These are phyloP conservation scores for Saccharum hybrid DNA, from an alignment of 202 grass and related monocot species.

Conservation along the genomic window DNA sequence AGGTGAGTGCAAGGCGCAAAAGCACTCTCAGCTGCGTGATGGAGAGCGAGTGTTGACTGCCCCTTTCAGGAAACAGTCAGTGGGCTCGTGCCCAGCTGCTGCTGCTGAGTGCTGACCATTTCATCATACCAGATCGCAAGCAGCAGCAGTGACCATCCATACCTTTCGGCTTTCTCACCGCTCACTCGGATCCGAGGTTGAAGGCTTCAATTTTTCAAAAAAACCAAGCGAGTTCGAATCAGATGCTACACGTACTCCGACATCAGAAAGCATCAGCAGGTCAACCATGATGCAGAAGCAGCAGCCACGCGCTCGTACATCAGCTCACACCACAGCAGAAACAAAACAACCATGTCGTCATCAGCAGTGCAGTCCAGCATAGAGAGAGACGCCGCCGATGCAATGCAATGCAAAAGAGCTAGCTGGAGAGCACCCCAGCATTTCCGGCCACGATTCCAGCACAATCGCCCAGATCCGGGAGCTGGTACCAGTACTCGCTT, in stretches of 20 bases:
- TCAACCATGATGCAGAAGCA: constrained; percentile 27
- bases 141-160: no score
- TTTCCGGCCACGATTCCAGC: neutral
- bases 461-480: constrained; percentile 24
- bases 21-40: neutral
- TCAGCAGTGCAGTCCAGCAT: neutral
- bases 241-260: neutral
- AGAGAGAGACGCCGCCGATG: neutral
- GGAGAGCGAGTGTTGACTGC: neutral
- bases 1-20: neutral
- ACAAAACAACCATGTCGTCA: constrained; percentile 9
- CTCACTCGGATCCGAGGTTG: neutral
- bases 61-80: constrained; percentile 20
- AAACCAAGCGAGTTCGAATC: neutral
- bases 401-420: neutral
- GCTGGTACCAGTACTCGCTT: neutral
- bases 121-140: neutral
- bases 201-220: neutral
- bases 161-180: no score
- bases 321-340: constrained; percentile 14
- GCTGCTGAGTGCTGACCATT: neutral
- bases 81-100: neutral
- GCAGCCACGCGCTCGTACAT: neutral
- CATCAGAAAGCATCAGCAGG: constrained; percentile 17
- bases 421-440: neutral